Percentiles rank a stretch among this genome's conserved stretches.
phyloP scores from a whole-genome alignment of 306 rosid genomes.

The Bauhinia variegata region DNA sequence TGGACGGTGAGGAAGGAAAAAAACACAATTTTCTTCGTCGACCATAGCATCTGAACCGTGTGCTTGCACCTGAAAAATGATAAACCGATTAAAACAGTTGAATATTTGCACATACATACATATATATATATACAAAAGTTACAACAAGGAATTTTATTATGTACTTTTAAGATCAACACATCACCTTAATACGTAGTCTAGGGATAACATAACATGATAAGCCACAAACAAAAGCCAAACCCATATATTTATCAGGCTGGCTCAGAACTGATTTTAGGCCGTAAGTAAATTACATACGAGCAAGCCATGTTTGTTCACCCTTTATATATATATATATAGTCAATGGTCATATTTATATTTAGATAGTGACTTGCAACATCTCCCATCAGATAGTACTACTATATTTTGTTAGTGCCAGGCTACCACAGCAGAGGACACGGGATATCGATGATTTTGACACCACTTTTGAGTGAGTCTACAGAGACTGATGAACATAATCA shows the following conservation, averaged over 20 bases:
- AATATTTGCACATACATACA: constrained; percentile 11
- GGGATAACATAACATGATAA: constrained; percentile 7
- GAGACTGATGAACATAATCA: neutral
- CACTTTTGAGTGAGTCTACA: neutral
- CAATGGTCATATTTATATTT: constrained; percentile 6
- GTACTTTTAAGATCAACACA: neutral
- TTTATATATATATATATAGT: neutral
- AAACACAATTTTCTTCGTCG: constrained; percentile 92
- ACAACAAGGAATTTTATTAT: neutral
- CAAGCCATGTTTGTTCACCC: constrained; percentile 4
- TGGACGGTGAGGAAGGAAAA: constrained; percentile 98
- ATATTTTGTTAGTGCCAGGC: constrained; percentile 6
- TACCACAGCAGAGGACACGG: neutral
- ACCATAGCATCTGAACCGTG: constrained; percentile 99
- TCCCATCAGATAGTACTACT: constrained; percentile 9
- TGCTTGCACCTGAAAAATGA: constrained; percentile 79
- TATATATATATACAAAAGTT: neutral
- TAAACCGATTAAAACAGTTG: constrained; percentile 34
- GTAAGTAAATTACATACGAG: constrained; percentile 10
- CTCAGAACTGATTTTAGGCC: neutral
- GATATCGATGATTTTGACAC: constrained; percentile 6
- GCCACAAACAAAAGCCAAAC: neutral
- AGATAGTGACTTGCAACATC: too few species aligned
- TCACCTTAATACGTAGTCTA: neutral
- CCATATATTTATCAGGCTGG: neutral